Base-by-base conservation (phyloP, 1,139 yeast species). In the Insectozyma bohioensis region DNA sequence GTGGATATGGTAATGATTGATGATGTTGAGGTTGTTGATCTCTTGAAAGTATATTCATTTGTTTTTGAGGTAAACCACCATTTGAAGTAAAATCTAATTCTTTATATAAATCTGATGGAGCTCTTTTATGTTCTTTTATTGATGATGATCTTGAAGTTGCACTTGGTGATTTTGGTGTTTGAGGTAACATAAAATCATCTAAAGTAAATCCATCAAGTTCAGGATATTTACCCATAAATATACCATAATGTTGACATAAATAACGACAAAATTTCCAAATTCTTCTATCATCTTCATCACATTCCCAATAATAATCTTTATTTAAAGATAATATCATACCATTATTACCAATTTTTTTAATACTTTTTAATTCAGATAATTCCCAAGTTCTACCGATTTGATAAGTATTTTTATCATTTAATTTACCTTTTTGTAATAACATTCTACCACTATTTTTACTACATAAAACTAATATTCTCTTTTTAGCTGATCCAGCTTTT, bases 311-410 rank as follows among this genome's bases (percentile, higher is more conserved):
- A 57, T 92, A 90, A 30, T 75, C 78, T 54, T 87, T 88, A 30
- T 85, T 85, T 49, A 92, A 66, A 20, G 68, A 67, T 41, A 85
- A 66, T 1, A 75, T 51, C 42, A 90, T 71, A 2, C 88, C 88
- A 34, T 74, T 71, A 17, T 63, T 65, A 2, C 75, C 66, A 4
- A 66, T 64, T 37, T 76, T 69, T 28, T 79, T 78, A 5, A 90
- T 60, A 23, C 59, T 58, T 10, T 68, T 60, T 44, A 92, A 63
- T 45, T 86, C 95, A 40, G 78, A 86, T 50, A 92, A 62, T 43
- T 80, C 82, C 98, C 98, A 92, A 4, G 95, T 83, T 50, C 96
- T 75, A 24, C 98, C 98, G 34, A 92, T 85, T 57, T 90, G 97
- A 50, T 85, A 80, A 3, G 80, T 58, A 3, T 85, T 52, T 36